phyloP scores from a whole-genome alignment of 1,139 yeast genomes.

The Kluyveromyces sp. region DNA sequence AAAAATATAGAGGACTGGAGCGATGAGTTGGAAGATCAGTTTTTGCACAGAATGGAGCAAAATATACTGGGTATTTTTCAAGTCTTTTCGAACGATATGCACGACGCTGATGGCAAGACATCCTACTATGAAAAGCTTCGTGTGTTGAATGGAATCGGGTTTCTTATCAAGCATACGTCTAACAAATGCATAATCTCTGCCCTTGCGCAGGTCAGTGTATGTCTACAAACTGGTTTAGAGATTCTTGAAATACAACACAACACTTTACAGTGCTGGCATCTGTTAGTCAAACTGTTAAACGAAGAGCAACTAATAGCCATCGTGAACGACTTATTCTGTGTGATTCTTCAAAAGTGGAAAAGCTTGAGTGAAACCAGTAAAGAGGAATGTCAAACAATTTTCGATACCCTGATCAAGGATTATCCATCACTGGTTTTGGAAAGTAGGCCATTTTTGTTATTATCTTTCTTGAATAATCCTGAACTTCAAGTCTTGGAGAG shows the following conservation, averaged over 20 bases:
- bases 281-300: slow-evolving; percentile 44
- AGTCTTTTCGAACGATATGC: slow-evolving; percentile 69
- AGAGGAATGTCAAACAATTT: slow-evolving; percentile 51
- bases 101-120: slow-evolving; percentile 62
- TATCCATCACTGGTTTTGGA: slow-evolving; percentile 38
- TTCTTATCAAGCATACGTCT: slow-evolving; percentile 51
- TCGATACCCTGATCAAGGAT: slow-evolving; percentile 67
- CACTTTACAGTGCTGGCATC: slow-evolving; percentile 64
- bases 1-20: slow-evolving; percentile 26
- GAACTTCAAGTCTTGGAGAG: slow-evolving; percentile 29
- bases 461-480: slow-evolving; percentile 22
- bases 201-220: slow-evolving; percentile 81
- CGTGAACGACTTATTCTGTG: slow-evolving; percentile 50
- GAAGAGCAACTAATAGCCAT: slow-evolving; percentile 48
- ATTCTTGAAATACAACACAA: slow-evolving; percentile 52
- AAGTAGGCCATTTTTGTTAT: slow-evolving; percentile 31
- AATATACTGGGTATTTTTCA: slow-evolving; percentile 75
- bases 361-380: slow-evolving; percentile 44
- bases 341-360: slow-evolving; percentile 58
- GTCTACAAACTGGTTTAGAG: slow-evolving; percentile 75
- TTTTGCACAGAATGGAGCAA: slow-evolving; percentile 39
- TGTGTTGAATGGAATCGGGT: slow-evolving; percentile 67
- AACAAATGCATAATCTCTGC: slow-evolving; percentile 63
- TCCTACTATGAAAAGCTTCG: slow-evolving; percentile 67
- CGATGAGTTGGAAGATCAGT: slow-evolving; percentile 20